A percentile compares a stretch with the other conserved stretches of the same genome.
Evolutionary conservation across 1,284 basidiomycete genomes (phyloP).

Genomic region (Waitea zeae): DNA sequence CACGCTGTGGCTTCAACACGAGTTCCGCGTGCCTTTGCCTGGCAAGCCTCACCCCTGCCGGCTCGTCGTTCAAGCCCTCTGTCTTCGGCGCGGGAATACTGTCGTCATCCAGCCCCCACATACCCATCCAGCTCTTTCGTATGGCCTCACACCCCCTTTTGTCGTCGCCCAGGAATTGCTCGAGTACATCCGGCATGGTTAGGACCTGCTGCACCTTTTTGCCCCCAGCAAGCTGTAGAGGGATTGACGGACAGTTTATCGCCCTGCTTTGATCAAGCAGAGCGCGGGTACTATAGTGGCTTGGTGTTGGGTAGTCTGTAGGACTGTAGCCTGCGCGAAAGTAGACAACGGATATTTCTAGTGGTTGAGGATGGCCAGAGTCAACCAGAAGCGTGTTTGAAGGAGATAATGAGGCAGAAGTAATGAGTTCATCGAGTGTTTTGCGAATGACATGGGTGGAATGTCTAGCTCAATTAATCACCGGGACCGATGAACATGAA

Average conservation of each 20-base stretch:
- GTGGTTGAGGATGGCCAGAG: conserved; percentile 8
- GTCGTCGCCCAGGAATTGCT: conserved; percentile 39
- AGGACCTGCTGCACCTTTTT: conserved; percentile 95
- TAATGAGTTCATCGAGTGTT: conserved; percentile 53
- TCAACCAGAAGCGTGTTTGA: conserved; percentile 20
- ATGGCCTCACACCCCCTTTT: conserved; percentile 37
- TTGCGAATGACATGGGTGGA: conserved; percentile 57
- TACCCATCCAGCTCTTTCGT: conserved; percentile 57
- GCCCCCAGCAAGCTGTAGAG: conserved; percentile 84
- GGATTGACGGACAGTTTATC: conserved; percentile 87
- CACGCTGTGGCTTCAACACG: conserved; percentile 91
- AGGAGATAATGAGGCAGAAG: conserved; percentile 28
- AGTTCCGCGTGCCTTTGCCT: conserved; percentile 33
- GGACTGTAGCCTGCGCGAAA: conserved; percentile 84
- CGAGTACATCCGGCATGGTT: conserved; percentile 56
- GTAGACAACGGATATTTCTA: conserved; percentile 76
- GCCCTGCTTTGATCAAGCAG: conserved; percentile 66
- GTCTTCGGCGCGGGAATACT: no score
- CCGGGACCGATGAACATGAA: no score
- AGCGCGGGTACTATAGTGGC: conserved; percentile 56
- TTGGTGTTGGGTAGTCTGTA: conserved; percentile 50
- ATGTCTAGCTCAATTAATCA: no score
- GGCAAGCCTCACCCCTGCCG: conserved; percentile 27
- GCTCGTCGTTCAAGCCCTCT: no score
- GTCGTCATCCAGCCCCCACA: conserved; percentile 58